Evolutionary conservation across 1,139 yeast species (phyloP), one percentile per base, ranked within the genome.

Genomic region (Ogataea hybrid): DNA sequence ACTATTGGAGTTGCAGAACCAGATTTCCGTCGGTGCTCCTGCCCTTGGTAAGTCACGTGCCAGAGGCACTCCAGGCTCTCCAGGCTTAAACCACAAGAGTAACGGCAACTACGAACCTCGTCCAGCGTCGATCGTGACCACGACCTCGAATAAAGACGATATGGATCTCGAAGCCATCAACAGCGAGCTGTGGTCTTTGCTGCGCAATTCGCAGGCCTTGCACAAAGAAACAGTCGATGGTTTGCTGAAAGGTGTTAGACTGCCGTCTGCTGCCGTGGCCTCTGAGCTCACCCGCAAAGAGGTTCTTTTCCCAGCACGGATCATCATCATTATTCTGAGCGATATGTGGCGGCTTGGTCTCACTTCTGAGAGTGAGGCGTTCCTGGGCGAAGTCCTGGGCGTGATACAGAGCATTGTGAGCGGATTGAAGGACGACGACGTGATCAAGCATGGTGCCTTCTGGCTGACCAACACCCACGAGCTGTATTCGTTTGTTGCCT

Each of bases 301-400:
- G 64, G 95, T 92, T 28, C 73, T 92, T 42, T 92, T 89, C 81
- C 99, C 98, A 32, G 95, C 97, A 2, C 83, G 97, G 70, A 87
- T 92, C 49, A 83, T 92, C 56, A 90, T 92, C 55, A 84, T 94
- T 51, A 84, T 92, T 33, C 75, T 92, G 49, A 84, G 95, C 57
- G 98, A 94, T 64, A 89, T 92, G 98, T 92, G 99, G 99, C 79
- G 97, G 66, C 73, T 90, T 45, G 97, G 98, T 2, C 76, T 89
- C 57, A 89, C 96, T 29, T 83, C 85, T 54, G 96, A 90, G 64
- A 81, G 94, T 58, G 98, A 92, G 69, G 83, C 81, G 46, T 87
- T 92, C 63, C 70, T 92, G 51, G 97, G 97, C 41, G 94, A 86
- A 63, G 95, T 88, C 4, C 75, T 92, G 64, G 81, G 89, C 33